phyloP scores from a whole-genome alignment of 352 stramenopile species.

The Phytophthora idaei region DNA sequence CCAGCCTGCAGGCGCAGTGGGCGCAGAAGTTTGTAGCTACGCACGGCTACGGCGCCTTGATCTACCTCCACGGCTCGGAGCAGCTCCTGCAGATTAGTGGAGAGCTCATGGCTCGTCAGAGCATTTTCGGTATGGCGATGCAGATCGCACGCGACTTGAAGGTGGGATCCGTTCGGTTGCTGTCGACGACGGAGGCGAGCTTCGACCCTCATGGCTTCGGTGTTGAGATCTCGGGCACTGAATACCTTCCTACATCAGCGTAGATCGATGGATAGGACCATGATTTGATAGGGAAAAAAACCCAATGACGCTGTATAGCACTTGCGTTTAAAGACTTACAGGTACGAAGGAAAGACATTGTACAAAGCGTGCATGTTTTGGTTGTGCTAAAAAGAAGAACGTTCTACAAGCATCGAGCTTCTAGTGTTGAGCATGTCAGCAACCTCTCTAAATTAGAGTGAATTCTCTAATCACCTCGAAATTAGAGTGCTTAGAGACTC shows the following conservation, averaged over 20 bases:
- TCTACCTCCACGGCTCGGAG: conserved; percentile 66
- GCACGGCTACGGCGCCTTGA: conserved; percentile 52
- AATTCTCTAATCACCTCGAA: background rate
- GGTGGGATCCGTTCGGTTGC: conserved; percentile 56
- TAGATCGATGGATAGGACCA: conserved; percentile 24
- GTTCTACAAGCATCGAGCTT: too few species aligned
- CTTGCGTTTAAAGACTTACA: background rate
- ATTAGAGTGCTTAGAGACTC: background rate
- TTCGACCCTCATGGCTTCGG: conserved; percentile 82
- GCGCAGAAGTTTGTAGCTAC: conserved; percentile 62
- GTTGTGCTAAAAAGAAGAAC: background rate
- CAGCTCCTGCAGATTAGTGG: conserved; percentile 78
- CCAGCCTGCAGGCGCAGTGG: conserved; percentile 68
- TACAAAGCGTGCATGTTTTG: background rate
- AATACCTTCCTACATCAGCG: conserved; percentile 34
- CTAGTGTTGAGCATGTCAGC: background rate
- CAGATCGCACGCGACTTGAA: conserved; percentile 71
- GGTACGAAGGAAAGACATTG: conserved; percentile 7
- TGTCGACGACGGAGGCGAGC: conserved; percentile 41
- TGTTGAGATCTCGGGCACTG: conserved; percentile 41
- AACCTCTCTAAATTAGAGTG: conserved; percentile 1
- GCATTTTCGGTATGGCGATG: conserved; percentile 84
- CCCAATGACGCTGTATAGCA: conserved; percentile 6
- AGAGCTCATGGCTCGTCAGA: conserved; percentile 84
- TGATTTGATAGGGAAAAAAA: conserved; percentile 16